Evolutionary conservation across 176 grass and related monocot species (phyloP), one percentile per base, ranked within the genome.

Genomic region (Secale cereale): DNA sequence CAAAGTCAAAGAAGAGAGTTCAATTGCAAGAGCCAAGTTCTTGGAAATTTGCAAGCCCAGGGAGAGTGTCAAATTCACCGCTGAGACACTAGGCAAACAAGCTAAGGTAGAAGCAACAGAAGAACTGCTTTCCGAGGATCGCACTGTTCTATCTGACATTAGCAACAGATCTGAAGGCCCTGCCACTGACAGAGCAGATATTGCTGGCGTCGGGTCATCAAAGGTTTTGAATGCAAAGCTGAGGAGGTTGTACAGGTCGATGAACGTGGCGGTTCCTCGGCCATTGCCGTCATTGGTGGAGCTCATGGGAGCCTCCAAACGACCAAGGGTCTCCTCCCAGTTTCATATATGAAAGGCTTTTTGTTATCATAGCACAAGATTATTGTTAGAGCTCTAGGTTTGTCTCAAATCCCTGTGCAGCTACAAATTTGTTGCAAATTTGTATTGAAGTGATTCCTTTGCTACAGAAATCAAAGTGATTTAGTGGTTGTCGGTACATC

Each of bases 221-320:
- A 83, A 79, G 36, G 64, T 26, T 63, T 61, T 94, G 7, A 92
- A 85, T 16, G 68, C 41, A 4, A 92, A 82, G 65, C 81, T 97
- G 78, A 97, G 89, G 52, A 89, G 79, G 41, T 54, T 97, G 27
- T 91, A 92, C 36, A 87, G 78, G 76, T 90, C 82, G 14, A 97
- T 92, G 86, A 94, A 94, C 17, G 78, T 91, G 28, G 37, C 90
- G 2, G 82, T 97, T 29, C 92, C 90, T 39, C 86, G 86, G 0
- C 94, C 94, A 71, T 78, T 97, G 46, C 86, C 90, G 0, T 92
- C 94, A 30, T 71, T 92, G 59, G 84, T 92, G 31, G 78, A 92
- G 27, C 88, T 89, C 27, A 85, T 92, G 92, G 78, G 61, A 35
- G 30, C 80, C 32, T 90, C 86, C 26, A 92, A 94, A 72, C 88